Conservation (phyloP, 1,284 basidiomycete species). For the Ustilago esculenta region DNA sequence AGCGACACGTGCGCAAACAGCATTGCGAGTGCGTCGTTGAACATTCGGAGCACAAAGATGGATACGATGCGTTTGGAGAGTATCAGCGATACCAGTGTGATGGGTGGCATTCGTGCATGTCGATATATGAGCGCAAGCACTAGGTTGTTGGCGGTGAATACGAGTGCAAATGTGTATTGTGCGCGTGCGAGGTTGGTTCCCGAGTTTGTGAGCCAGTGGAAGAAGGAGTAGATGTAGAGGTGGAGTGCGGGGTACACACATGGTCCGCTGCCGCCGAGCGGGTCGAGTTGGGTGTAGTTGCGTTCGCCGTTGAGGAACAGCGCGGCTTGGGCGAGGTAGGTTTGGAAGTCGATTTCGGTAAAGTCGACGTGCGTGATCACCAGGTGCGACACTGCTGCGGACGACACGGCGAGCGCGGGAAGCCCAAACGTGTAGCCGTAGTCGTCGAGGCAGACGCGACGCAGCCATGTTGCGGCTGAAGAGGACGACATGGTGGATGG, state of each 20-base stretch:
- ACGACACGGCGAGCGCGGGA: constrained; percentile 21
- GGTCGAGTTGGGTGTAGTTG: constrained; percentile 79
- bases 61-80: constrained; percentile 94
- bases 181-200: constrained; percentile 75
- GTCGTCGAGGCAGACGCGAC: constrained; percentile 32
- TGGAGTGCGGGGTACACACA: constrained; percentile 96
- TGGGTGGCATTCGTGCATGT: constrained; percentile 47
- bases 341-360: constrained; percentile 98
- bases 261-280: constrained; percentile 86
- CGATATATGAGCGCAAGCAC: constrained; percentile 54
- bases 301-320: constrained; percentile 83
- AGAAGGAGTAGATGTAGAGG: constrained; percentile 81
- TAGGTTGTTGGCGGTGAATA: constrained; percentile 49
- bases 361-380: constrained; percentile 40
- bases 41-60: constrained; percentile 88
- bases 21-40: constrained; percentile 93
- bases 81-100: constrained; percentile 77
- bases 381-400: constrained; percentile 14
- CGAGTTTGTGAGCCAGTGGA: constrained; percentile 75
- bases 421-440: constrained; percentile 33
- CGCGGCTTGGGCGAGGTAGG: constrained; percentile 87
- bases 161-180: constrained; percentile 46
- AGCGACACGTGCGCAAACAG: constrained; percentile 70
- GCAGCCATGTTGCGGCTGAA: constrained; percentile 19
- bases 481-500: constrained; percentile 20